Evolutionary conservation across 495 filamentous ascomycete genomes (phyloP).

Genomic region (Beverwykella pulmonaria): DNA sequence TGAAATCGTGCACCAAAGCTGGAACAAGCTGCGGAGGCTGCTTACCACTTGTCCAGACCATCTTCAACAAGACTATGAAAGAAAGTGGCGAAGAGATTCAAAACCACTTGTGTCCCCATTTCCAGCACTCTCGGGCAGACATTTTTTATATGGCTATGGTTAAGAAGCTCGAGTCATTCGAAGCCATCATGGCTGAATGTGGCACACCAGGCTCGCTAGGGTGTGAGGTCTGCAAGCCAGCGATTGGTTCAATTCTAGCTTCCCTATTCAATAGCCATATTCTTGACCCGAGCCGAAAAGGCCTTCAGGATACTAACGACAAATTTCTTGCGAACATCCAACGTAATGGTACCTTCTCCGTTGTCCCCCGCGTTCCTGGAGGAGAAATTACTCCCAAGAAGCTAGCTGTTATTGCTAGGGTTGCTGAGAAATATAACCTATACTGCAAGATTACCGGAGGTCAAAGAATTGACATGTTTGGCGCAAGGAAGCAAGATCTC

Average conservation of each 20-base stretch:
- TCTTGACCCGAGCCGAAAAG: constrained; percentile 72
- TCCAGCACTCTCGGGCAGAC: constrained; percentile 81
- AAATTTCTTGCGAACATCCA: constrained; percentile 92
- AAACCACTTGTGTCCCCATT: constrained; percentile 81
- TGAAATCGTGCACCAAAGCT: constrained; percentile 92
- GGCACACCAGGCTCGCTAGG: constrained; percentile 76
- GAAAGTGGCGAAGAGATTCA: constrained; percentile 87
- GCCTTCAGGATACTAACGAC: constrained; percentile 92
- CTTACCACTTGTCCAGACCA: constrained; percentile 84
- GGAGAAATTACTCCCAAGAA: constrained; percentile 92
- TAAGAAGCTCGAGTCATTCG: constrained; percentile 73
- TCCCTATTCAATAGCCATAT: constrained; percentile 84
- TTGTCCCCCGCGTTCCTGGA: constrained; percentile 81
- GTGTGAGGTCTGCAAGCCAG: constrained; percentile 88
- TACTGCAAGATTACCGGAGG: constrained; percentile 96
- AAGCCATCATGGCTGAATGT: constrained; percentile 77
- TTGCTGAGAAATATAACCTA: constrained; percentile 82
- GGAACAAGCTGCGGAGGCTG: constrained; percentile 93
- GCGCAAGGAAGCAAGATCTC: constrained; percentile 87
- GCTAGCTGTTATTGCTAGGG: constrained; percentile 80
- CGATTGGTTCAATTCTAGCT: constrained; percentile 79
- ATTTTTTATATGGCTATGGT: constrained; percentile 87
- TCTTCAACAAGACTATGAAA: constrained; percentile 90
- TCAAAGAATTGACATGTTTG: constrained; percentile 94
- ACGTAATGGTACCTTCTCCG: constrained; percentile 87